Evolutionary conservation across 2,329 filamentous ascomycete species (phyloP).

Genomic region (Lasiodiplodia sp.): DNA sequence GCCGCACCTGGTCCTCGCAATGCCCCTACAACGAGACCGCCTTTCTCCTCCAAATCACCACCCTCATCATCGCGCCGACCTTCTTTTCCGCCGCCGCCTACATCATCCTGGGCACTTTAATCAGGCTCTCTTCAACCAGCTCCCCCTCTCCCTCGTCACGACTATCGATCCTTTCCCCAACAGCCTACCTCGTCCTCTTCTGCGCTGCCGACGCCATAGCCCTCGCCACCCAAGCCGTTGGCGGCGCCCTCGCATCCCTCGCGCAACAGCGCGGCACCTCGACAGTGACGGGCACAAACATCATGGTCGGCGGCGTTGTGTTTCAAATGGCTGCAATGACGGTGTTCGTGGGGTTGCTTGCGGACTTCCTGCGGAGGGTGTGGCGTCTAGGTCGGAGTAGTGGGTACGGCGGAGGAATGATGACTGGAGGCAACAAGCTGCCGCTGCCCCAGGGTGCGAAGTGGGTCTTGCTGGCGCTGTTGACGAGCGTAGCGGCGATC

Average conservation of each 20-base stretch:
- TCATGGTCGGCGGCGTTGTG: slow-evolving; percentile 65
- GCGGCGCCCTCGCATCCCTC: slow-evolving; percentile 64
- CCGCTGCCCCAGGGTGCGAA: slow-evolving; percentile 17
- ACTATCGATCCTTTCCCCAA: slow-evolving; percentile 38
- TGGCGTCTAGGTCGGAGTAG: slow-evolving; percentile 46
- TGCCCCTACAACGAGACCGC: slow-evolving; percentile 60
- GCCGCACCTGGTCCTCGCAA: slow-evolving; percentile 57
- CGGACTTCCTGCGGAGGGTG: slow-evolving; percentile 43
- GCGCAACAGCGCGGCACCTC: slow-evolving; percentile 53
- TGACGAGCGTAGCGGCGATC: slow-evolving; percentile 54
- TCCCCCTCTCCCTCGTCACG: slow-evolving; percentile 53
- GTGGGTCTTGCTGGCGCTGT: slow-evolving; percentile 46
- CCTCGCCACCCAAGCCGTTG: slow-evolving; percentile 64
- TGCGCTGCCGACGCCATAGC: slow-evolving; percentile 64
- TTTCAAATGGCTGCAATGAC: slow-evolving; percentile 63
- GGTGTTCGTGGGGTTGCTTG: slow-evolving; percentile 54
- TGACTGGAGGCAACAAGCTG: background rate
- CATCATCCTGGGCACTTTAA: slow-evolving; percentile 60
- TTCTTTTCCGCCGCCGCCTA: slow-evolving; percentile 63
- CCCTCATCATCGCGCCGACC: slow-evolving; percentile 53
- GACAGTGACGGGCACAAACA: slow-evolving; percentile 59
- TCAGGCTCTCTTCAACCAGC: slow-evolving; percentile 50
- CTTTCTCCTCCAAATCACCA: slow-evolving; percentile 60
- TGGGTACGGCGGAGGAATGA: slow-evolving; percentile 33
- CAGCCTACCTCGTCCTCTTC: slow-evolving; percentile 63